phyloP scores from a whole-genome alignment of 2,329 filamentous ascomycete genomes.

The Harringtonia lauricola region DNA sequence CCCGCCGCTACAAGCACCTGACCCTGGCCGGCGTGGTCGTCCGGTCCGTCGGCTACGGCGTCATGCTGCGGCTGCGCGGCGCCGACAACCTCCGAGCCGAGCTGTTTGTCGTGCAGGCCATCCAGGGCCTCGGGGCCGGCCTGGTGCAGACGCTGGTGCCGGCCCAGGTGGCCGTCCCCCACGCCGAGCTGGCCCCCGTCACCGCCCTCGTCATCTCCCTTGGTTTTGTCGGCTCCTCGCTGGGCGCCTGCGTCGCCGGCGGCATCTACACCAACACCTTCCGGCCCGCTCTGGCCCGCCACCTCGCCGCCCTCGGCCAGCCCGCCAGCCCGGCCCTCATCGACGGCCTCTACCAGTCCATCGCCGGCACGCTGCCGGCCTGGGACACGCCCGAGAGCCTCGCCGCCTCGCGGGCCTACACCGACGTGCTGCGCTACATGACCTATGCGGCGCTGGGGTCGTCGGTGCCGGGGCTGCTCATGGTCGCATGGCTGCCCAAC shows the following conservation, averaged over 20 bases:
- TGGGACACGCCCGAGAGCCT: conserved; percentile 27
- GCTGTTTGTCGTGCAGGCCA: conserved; percentile 33
- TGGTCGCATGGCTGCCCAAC: conserved; percentile 15
- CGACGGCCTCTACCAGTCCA: conserved; percentile 30
- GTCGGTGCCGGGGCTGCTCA: conserved; percentile 12
- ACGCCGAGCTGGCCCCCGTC: conserved; percentile 33
- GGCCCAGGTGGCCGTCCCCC: conserved; percentile 32
- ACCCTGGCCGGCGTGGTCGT: conserved; percentile 26
- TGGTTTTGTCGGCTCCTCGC: conserved; percentile 26
- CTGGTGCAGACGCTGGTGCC: conserved; percentile 33
- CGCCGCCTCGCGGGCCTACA: conserved; percentile 28
- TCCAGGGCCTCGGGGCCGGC: conserved; percentile 36
- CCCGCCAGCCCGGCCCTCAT: conserved; percentile 19
- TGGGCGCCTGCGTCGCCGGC: conserved; percentile 31
- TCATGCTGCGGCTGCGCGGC: conserved; percentile 37
- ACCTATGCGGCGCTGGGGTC: conserved; percentile 16
- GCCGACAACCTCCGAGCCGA: conserved; percentile 30
- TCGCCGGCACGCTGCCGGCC: conserved; percentile 26
- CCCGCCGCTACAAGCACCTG: conserved; percentile 35
- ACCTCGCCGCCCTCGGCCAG: conserved; percentile 19
- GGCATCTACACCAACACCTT: conserved; percentile 38
- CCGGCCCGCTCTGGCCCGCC: conserved; percentile 21
- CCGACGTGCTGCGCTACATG: conserved; percentile 17
- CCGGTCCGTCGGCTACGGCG: conserved; percentile 34
- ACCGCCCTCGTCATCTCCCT: conserved; percentile 32